Conservation (phyloP, 352 stramenopile genomes). For the Phytophthora sansomeana region DNA sequence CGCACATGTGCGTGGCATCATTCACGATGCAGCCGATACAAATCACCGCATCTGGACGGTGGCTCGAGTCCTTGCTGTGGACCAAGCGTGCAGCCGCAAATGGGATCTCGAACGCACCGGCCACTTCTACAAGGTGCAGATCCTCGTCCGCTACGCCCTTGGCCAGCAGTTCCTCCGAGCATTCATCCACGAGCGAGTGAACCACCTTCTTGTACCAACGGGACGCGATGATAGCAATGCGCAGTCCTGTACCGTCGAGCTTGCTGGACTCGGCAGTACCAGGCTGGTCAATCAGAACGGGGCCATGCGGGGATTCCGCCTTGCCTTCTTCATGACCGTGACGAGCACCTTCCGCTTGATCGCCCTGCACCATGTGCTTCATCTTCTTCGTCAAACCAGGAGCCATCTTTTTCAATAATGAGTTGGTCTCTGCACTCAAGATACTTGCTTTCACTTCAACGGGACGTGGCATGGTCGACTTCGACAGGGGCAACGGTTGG, state of each 20-base stretch:
- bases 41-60: constrained; percentile 94
- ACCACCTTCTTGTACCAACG: constrained; percentile 71
- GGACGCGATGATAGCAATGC: constrained; percentile 65
- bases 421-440: constrained; percentile 5
- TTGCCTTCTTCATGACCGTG: constrained; percentile 32
- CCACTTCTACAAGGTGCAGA: constrained; percentile 78
- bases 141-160: constrained; percentile 60
- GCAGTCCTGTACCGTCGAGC: constrained; percentile 45
- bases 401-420: constrained; percentile 25
- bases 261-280: constrained; percentile 36
- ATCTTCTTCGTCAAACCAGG: constrained; percentile 20
- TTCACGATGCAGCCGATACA: constrained; percentile 96
- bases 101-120: constrained; percentile 96
- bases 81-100: constrained; percentile 89
- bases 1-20: constrained; percentile 97
- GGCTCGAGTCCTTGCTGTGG: constrained; percentile 65
- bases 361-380: constrained; percentile 22
- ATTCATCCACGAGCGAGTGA: constrained; percentile 53
- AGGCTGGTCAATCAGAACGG: constrained; percentile 49
- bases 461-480: background rate
- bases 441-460: background rate
- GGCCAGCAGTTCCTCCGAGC: constrained; percentile 60
- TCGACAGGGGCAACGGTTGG: constrained; percentile 13
- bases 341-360: constrained; percentile 9
- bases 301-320: constrained; percentile 18